A percentile compares a stretch with the other conserved stretches of the same genome.
Conservation (phyloP, 495 filamentous ascomycete species). For the Gamarada debralockiae region DNA sequence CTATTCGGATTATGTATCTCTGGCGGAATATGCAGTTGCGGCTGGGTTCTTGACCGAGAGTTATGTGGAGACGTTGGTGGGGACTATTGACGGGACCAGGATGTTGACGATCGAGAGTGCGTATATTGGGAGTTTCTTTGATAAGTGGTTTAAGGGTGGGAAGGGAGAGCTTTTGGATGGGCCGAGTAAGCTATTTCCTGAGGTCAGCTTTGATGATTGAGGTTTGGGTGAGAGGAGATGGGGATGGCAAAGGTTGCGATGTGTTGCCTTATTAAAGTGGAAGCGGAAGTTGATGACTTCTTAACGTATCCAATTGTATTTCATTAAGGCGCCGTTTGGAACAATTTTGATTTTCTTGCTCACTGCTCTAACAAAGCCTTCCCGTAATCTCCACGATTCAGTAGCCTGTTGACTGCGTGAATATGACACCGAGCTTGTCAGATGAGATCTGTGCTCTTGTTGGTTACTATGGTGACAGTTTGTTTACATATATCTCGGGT, state of each 20-base stretch:
- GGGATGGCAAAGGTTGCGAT: no score
- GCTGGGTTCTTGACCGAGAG: not conserved
- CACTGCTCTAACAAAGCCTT: conserved; percentile 40
- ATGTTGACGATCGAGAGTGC: conserved; percentile 3
- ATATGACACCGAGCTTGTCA: conserved; percentile 78
- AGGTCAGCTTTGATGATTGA: no score
- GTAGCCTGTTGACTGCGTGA: conserved; percentile 65
- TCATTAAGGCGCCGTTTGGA: no score
- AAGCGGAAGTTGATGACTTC: no score
- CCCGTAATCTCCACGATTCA: conserved; percentile 75
- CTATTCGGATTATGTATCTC: conserved; percentile 4
- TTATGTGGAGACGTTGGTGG: not conserved
- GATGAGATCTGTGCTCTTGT: no score
- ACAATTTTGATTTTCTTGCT: no score
- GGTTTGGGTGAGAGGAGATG: no score
- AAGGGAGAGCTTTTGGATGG: conserved; percentile 4
- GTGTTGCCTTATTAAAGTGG: no score
- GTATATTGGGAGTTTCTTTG: conserved; percentile 9
- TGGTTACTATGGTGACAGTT: no score
- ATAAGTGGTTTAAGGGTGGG: conserved; percentile 3
- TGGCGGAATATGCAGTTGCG: not conserved
- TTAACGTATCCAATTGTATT: no score
- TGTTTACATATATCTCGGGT: no score
- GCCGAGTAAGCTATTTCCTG: conserved; percentile 5
- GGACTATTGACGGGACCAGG: conserved; percentile 5